Conservation (phyloP, 352 stramenopile genomes). For the Pythium brachiatum region DNA sequence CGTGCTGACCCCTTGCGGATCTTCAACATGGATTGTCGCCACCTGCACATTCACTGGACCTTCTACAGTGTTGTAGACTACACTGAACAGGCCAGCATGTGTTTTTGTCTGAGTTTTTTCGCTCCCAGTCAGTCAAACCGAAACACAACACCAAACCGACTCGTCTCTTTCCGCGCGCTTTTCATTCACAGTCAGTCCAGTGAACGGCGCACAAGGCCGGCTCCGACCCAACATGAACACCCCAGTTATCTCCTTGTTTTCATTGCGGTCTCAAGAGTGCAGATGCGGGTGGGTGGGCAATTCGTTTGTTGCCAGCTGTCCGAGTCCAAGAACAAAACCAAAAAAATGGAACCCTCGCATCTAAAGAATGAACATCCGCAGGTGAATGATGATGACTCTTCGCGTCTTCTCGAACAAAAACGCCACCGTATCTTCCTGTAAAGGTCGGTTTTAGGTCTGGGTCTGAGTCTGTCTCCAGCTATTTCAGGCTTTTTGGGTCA, state of each 20-base stretch:
- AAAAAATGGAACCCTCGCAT: neutral
- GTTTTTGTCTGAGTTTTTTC: neutral
- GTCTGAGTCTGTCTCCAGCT: neutral
- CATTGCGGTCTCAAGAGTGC: no score
- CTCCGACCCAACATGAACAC: no score
- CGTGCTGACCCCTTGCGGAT: slow-evolving; percentile 20
- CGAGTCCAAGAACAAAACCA: neutral
- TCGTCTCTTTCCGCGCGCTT: neutral
- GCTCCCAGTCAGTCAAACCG: neutral
- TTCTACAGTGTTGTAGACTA: no score
- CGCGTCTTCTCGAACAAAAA: neutral
- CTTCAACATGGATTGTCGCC: slow-evolving; percentile 26
- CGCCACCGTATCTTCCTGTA: neutral
- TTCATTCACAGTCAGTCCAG: neutral
- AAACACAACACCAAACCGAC: neutral
- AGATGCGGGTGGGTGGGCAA: no score
- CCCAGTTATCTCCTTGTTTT: no score
- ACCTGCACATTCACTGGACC: slow-evolving; percentile 9
- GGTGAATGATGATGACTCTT: neutral
- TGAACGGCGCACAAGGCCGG: no score
- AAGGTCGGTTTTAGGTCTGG: slow-evolving; percentile 1
- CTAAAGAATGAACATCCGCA: neutral
- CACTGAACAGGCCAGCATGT: neutral
- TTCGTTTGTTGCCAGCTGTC: no score
- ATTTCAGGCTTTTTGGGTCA: neutral